These are phyloP conservation scores for Phlyctochytrium arcticum DNA, from an alignment of 192 early-diverging fungal genomes.

Conservation along the genomic window DNA sequence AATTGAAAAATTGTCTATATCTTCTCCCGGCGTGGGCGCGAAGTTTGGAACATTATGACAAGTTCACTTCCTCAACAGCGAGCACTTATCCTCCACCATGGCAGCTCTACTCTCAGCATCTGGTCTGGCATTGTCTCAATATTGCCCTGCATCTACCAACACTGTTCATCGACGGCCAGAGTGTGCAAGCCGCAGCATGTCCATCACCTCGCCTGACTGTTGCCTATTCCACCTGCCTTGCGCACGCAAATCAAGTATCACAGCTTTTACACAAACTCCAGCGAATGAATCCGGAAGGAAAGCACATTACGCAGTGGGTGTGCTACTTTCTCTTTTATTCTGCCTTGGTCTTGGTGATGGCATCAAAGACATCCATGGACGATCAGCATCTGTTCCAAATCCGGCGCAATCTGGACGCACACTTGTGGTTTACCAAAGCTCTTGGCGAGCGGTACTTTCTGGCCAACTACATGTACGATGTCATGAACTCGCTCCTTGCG, in stretches of 20 bases:
- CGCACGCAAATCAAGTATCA: not conserved
- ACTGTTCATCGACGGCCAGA: not conserved
- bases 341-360: not conserved
- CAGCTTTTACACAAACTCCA: not conserved
- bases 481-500: not conserved
- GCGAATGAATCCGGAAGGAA: not conserved
- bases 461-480: not conserved
- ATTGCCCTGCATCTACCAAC: slow-evolving; percentile 15
- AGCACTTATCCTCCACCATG: slow-evolving; percentile 9
- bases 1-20: not conserved
- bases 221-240: not conserved
- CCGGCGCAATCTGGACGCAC: not conserved
- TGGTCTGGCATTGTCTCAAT: slow-evolving; percentile 5
- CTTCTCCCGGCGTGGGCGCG: slow-evolving; percentile 10
- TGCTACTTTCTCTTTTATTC: slow-evolving; percentile 6
- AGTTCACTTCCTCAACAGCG: not conserved
- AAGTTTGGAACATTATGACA: slow-evolving; percentile 4
- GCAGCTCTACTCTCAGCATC: slow-evolving; percentile 9
- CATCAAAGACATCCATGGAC: not conserved
- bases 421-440: not conserved
- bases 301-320: not conserved
- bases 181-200: not conserved
- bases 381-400: not conserved
- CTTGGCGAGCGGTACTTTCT: not conserved
- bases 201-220: not conserved